Conservation (phyloP, 2,329 filamentous ascomycete genomes). For the Colletotrichum coccodes region DNA sequence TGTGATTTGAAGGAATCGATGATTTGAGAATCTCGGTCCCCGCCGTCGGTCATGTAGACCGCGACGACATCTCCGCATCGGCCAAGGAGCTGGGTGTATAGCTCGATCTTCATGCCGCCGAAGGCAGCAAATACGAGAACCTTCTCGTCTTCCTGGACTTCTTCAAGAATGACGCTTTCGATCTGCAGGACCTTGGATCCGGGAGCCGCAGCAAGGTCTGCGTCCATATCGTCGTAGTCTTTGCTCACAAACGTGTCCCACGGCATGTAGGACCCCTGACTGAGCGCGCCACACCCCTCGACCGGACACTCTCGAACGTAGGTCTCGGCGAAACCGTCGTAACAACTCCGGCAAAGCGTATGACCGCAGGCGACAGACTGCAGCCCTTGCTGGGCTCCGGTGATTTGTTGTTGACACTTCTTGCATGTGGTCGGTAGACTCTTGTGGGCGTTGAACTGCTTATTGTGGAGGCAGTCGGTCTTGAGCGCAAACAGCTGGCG, state of each 20-base stretch:
- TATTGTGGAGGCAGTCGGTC: neutral
- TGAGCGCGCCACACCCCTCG: neutral
- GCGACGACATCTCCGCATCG: conserved; percentile 32
- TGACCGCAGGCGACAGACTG: conserved; percentile 24
- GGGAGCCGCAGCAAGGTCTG: neutral
- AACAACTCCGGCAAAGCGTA: conserved; percentile 4
- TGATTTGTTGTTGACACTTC: neutral
- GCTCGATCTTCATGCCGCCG: conserved; percentile 38
- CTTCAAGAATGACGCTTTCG: conserved; percentile 35
- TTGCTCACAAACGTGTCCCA: neutral
- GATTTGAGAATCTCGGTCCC: neutral
- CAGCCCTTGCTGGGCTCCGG: neutral
- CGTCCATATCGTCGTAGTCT: neutral
- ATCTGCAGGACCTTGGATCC: conserved; percentile 37
- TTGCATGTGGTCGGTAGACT: neutral
- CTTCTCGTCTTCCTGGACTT: conserved; percentile 36
- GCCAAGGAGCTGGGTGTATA: conserved; percentile 31
- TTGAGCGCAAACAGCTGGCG: neutral
- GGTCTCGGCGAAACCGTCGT: neutral
- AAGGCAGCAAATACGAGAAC: conserved; percentile 52
- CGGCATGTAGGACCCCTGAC: neutral
- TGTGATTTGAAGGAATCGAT: conserved; percentile 42
- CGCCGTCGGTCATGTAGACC: conserved; percentile 25
- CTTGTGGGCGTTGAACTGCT: neutral
- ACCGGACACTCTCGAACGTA: neutral